Evolutionary conservation across 768 basidiomycete species (phyloP), one percentile per base, ranked within the genome.

Genomic region (Lentinula sp.): DNA sequence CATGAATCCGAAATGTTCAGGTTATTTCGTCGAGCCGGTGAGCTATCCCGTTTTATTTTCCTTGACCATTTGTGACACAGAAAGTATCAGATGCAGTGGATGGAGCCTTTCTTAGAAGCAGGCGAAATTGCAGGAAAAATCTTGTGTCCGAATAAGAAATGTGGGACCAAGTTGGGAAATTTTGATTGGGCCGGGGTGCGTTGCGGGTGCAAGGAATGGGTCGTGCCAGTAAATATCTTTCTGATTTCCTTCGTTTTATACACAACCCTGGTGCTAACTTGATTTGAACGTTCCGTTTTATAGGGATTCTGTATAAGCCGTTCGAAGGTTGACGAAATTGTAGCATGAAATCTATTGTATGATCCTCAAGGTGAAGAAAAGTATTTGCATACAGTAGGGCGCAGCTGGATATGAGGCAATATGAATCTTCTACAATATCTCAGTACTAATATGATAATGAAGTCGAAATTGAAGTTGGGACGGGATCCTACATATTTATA

Each of bases 31-130:
- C 49, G 96, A 98, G 70, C 94, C 95, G 37, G 93, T 97, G 67
- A 66, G 91, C 80, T 7, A 28, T 46, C n/a, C 35, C 16, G 43
- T n/a, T n/a, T n/a, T n/a, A n/a, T n/a, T n/a, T n/a, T n/a, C n/a
- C n/a, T n/a, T n/a, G n/a, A n/a, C n/a, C n/a, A n/a, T n/a, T n/a
- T n/a, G n/a, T n/a, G n/a, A n/a, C n/a, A n/a, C n/a, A n/a, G n/a
- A n/a, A n/a, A n/a, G n/a, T n/a, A n/a, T 21, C 21, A 92, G 94
- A 87, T 97, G 85, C 88, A 87, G 68, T 99, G 96, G 97, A 99
- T 99, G 96, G 87, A 93, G 54, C 80, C 86, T 4, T 83, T 89
- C 66, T 75, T 98, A 8, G 79, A 84, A 39, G 72, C 76, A n/a
- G 95, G 94, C 0, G 80, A 86, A 48, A 75, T 95, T 40, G 83